A percentile compares a stretch with the other conserved stretches of the same genome.
phyloP scores from a whole-genome alignment of 805 yeast species.

The Brettanomyces naardenensis region DNA sequence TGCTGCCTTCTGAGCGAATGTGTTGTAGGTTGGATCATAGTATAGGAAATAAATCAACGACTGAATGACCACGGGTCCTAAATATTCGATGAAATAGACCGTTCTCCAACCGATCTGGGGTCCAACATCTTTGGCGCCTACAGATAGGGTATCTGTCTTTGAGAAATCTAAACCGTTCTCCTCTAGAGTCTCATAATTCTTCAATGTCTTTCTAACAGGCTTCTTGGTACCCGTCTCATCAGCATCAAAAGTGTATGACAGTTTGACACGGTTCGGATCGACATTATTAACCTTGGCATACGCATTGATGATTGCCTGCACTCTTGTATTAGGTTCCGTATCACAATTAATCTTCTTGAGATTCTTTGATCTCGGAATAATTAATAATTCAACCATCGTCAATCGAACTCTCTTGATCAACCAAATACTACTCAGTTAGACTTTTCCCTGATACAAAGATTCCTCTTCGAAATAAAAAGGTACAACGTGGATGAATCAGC shows the following conservation, averaged over 20 bases:
- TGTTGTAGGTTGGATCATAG: slow-evolving; percentile 32
- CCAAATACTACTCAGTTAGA: no score
- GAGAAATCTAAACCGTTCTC: slow-evolving; percentile 34
- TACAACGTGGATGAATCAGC: background rate
- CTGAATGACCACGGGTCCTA: slow-evolving; percentile 84
- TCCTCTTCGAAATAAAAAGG: no score
- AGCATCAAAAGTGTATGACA: slow-evolving; percentile 31
- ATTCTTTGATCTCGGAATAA: slow-evolving; percentile 54
- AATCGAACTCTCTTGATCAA: no score
- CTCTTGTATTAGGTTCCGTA: slow-evolving; percentile 27
- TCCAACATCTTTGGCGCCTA: slow-evolving; percentile 82
- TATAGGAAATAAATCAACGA: slow-evolving; percentile 48
- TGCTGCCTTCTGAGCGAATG: slow-evolving; percentile 46
- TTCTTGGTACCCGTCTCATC: slow-evolving; percentile 22
- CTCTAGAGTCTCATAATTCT: slow-evolving; percentile 34
- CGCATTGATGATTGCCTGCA: slow-evolving; percentile 31
- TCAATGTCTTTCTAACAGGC: slow-evolving; percentile 36
- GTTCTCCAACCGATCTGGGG: slow-evolving; percentile 89
- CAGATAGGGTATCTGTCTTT: slow-evolving; percentile 28
- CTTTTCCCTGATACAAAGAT: no score
- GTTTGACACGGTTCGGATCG: slow-evolving; percentile 46
- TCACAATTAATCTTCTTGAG: slow-evolving; percentile 41
- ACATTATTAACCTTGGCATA: slow-evolving; percentile 32
- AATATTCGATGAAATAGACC: slow-evolving; percentile 81
- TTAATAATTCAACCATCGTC: slow-evolving; percentile 37